Percentiles rank a stretch among this genome's conserved stretches.
Evolutionary conservation across 2,329 filamentous ascomycete species (phyloP).

Genomic region (Xenosphaeropsis pyriputrescens): DNA sequence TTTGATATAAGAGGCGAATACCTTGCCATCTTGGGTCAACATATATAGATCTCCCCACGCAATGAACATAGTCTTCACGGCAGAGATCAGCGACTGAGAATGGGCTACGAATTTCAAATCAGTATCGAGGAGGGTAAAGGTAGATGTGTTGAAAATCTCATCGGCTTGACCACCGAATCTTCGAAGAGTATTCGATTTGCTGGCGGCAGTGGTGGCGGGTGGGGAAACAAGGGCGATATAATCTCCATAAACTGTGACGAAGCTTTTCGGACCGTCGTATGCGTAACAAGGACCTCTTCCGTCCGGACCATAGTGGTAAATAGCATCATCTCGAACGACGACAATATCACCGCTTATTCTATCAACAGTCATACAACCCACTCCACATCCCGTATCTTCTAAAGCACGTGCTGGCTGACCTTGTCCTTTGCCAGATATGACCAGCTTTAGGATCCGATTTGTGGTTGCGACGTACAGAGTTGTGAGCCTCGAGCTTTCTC

Average conservation of each 20-base stretch:
- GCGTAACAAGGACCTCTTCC: constrained; percentile 79
- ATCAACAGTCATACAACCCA: constrained; percentile 92
- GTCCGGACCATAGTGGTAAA: constrained; percentile 82
- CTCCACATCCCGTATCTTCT: constrained; percentile 77
- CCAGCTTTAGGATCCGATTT: constrained; percentile 69
- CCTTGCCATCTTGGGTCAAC: constrained; percentile 85
- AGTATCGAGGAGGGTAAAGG: constrained; percentile 82
- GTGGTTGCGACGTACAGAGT: constrained; percentile 90
- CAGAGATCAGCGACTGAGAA: constrained; percentile 69
- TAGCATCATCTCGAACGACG: constrained; percentile 86
- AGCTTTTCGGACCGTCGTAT: constrained; percentile 81
- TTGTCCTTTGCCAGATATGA: constrained; percentile 78
- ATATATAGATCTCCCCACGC: constrained; percentile 89
- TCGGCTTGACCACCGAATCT: constrained; percentile 65
- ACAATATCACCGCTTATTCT: constrained; percentile 69
- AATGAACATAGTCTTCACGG: constrained; percentile 65
- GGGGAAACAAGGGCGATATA: constrained; percentile 83
- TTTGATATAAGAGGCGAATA: constrained; percentile 21
- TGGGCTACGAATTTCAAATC: constrained; percentile 83
- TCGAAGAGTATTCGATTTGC: constrained; percentile 37
- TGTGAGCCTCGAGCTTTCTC: constrained; percentile 42
- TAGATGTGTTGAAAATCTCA: constrained; percentile 72
- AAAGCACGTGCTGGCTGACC: constrained; percentile 77
- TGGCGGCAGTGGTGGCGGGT: constrained; percentile 38
- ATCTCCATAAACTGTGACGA: constrained; percentile 65